Percentiles rank a stretch among this genome's conserved stretches.
Conservation (phyloP, 2,329 filamentous ascomycete species). For the Fusarium hostae region DNA sequence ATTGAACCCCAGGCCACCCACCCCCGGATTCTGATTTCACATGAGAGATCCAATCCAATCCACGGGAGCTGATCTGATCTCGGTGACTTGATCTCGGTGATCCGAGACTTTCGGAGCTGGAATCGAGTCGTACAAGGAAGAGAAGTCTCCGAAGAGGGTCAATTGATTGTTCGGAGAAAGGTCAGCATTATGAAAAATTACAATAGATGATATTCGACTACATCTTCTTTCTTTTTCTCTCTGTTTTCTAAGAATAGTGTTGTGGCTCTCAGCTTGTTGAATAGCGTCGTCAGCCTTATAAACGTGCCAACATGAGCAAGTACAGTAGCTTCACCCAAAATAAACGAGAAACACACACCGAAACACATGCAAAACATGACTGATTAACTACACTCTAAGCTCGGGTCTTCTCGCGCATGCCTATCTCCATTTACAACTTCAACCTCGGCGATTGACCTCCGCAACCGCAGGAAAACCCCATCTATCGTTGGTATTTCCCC, state of each 20-base stretch:
- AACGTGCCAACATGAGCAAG: slow-evolving; percentile 9
- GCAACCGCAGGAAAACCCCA: slow-evolving; percentile 6
- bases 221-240: neutral
- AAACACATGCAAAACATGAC: slow-evolving; percentile 32
- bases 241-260: neutral
- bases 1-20: slow-evolving; percentile 27
- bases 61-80: slow-evolving; percentile 17
- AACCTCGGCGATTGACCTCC: slow-evolving; percentile 37
- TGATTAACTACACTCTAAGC: slow-evolving; percentile 6
- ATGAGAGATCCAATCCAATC: slow-evolving; percentile 24
- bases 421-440: slow-evolving; percentile 5
- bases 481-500: slow-evolving; percentile 14
- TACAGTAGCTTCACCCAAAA: neutral
- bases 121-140: slow-evolving; percentile 8
- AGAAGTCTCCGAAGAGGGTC: neutral
- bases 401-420: slow-evolving; percentile 35
- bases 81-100: slow-evolving; percentile 23
- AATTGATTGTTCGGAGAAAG: neutral
- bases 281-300: slow-evolving; percentile 17
- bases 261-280: slow-evolving; percentile 13
- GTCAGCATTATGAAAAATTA: neutral
- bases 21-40: slow-evolving; percentile 39
- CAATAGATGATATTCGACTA: neutral
- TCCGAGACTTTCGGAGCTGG: slow-evolving; percentile 23
- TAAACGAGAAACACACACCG: slow-evolving; percentile 2